Base-by-base conservation (phyloP, 1,284 basidiomycete species). In the Gomphus sp. region DNA sequence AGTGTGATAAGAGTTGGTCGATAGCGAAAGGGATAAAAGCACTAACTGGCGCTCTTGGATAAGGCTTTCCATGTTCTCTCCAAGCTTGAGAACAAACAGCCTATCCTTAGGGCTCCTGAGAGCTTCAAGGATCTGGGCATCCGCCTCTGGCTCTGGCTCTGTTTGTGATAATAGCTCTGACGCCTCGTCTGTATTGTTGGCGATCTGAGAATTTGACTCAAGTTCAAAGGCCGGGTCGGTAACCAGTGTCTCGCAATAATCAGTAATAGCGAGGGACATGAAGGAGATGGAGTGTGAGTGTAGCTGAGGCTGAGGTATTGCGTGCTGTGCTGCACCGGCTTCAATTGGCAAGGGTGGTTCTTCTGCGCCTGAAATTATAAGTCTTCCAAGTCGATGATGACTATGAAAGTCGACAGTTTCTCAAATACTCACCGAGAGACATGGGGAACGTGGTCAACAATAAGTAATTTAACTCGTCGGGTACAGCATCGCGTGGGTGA, bases 31-130 rank as follows among this genome's bases (percentile, higher is more conserved):
- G 55, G 51, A 31, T 6, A 43, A 11, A 49, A 63, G 50, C 63
- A 39, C 83, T 62, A 64, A 87, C 85, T 80, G 82, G 66, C 77
- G 79, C 68, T 90, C 88, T 60, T 70, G 79, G 67, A 92, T 87
- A 67, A 92, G 76, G 55, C 71, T 72, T 71, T 92, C 89, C 80
- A 92, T 88, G 64, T 76, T 76, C 72, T 91, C 89, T 60, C 87
- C 90, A 22, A 91, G 77, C 74, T 88, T 90, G 65, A 92, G 73
- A 48, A 92, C 88, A 69, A 86, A 92, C 61, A 92, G 76, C 66
- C 89, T 79, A 70, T 92, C 89, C 73, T 92, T 92, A 34, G 65
- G 50, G 76, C 84, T 85, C 70, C 76, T 81, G 62, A 92, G 82
- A n/a, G 90, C 89, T 70, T 91, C 89, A 63, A 88, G 64, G 65